A percentile compares a stretch with the other conserved stretches of the same genome.
These are phyloP conservation scores for Pichia nanzhaoensis DNA, from an alignment of 805 yeast genomes.

Conservation along the genomic window DNA sequence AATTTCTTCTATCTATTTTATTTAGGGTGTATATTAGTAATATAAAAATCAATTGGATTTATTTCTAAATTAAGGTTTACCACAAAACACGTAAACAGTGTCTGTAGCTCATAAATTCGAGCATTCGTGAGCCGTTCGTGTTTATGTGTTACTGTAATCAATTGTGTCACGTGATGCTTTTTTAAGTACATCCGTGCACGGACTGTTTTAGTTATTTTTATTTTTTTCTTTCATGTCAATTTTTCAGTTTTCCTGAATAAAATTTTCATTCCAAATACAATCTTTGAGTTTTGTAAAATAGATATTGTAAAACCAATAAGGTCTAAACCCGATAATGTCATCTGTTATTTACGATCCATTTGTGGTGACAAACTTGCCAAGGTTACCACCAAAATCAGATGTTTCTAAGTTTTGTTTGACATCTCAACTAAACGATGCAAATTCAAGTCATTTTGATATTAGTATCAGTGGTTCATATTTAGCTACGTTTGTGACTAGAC, in stretches of 20 bases:
- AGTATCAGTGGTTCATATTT: constrained; percentile 50
- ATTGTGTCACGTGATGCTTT: too few relatives aligned
- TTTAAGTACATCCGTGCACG: too few relatives aligned
- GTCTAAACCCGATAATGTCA: constrained; percentile 9
- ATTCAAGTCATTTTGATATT: constrained; percentile 36
- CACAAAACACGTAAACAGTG: too few relatives aligned
- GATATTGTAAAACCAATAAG: too few relatives aligned
- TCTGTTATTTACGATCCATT: constrained; percentile 26
- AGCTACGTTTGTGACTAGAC: constrained; percentile 45
- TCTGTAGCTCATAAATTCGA: too few relatives aligned
- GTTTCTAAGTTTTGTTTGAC: constrained; percentile 21
- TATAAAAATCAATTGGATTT: constrained; percentile 11
- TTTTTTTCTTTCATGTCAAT: too few relatives aligned
- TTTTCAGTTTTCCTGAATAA: too few relatives aligned
- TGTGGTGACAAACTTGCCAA: constrained; percentile 29
- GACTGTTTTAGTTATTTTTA: too few relatives aligned
- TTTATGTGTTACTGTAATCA: too few relatives aligned
- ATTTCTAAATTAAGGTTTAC: neutral
- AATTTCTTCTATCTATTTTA: constrained; percentile 18
- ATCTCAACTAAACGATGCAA: constrained; percentile 23
- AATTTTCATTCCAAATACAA: too few relatives aligned
- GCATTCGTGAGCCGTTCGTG: too few relatives aligned
- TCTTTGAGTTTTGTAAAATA: too few relatives aligned
- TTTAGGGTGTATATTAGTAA: constrained; percentile 32
- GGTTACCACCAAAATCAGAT: constrained; percentile 24